A percentile compares a stretch with the other conserved stretches of the same genome.
Evolutionary conservation across 2,329 filamentous ascomycete species (phyloP).

Genomic region (Alternaria arbusti): DNA sequence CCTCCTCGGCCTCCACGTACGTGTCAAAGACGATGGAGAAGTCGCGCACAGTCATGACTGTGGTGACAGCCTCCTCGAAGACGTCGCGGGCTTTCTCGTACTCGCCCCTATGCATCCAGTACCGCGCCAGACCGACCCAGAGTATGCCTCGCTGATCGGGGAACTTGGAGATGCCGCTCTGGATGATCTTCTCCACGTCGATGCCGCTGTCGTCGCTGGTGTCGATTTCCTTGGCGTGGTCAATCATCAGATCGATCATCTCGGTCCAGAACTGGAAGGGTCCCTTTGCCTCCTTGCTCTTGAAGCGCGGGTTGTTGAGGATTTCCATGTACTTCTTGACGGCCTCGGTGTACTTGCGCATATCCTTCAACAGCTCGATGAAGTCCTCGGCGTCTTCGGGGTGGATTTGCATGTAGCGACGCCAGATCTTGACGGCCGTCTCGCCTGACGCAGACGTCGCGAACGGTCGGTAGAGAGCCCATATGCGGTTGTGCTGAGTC

Average conservation of each 20-base stretch:
- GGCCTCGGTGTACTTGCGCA: constrained; percentile 86
- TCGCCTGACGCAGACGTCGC: constrained; percentile 88
- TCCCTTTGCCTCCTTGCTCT: constrained; percentile 91
- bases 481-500: constrained; percentile 94
- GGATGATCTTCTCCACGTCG: constrained; percentile 88
- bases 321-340: constrained; percentile 90
- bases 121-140: constrained; percentile 93
- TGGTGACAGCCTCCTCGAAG: constrained; percentile 95
- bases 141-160: constrained; percentile 92
- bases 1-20: constrained; percentile 96
- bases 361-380: constrained; percentile 83
- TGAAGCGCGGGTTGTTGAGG: constrained; percentile 87
- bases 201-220: constrained; percentile 82
- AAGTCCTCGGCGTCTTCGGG: constrained; percentile 96
- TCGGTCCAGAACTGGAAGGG: constrained; percentile 98
- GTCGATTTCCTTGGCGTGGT: constrained; percentile 85
- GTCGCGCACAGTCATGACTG: constrained; percentile 97
- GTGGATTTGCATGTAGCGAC: constrained; percentile 95
- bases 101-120: constrained; percentile 91
- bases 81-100: constrained; percentile 93
- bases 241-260: constrained; percentile 93
- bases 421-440: constrained; percentile 92
- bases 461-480: constrained; percentile 89
- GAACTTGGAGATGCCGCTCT: constrained; percentile 89
- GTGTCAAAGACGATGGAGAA: constrained; percentile 97